Percentiles rank a stretch among this genome's conserved stretches.
Evolutionary conservation across 495 filamentous ascomycete genomes (phyloP).

Genomic region (Penicillium paxilli): DNA sequence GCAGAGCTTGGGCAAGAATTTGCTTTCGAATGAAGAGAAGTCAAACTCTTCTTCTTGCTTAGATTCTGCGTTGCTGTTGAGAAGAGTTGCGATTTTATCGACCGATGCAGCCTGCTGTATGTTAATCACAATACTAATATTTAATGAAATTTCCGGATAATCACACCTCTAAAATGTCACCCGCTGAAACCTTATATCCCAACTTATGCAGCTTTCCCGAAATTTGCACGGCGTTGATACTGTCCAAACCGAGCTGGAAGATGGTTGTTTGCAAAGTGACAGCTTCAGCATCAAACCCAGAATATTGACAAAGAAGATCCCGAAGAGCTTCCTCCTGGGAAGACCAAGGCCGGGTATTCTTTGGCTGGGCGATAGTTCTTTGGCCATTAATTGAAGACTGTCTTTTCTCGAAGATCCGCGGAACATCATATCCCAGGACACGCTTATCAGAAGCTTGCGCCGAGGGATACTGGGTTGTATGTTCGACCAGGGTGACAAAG

Average conservation of each 20-base stretch:
- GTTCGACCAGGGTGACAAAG: constrained; percentile 48
- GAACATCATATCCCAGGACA: background rate
- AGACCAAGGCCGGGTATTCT: constrained; percentile 43
- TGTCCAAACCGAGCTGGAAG: constrained; percentile 45
- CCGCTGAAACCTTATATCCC: constrained; percentile 57
- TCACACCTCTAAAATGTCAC: constrained; percentile 65
- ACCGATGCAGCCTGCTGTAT: constrained; percentile 41
- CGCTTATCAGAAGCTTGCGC: constrained; percentile 31
- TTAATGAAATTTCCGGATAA: constrained; percentile 43
- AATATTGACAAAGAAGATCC: constrained; percentile 56
- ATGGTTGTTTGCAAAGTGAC: constrained; percentile 56
- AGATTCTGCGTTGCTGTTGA: constrained; percentile 12
- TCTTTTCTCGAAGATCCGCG: constrained; percentile 14
- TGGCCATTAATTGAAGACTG: background rate
- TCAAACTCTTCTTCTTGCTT: constrained; percentile 18
- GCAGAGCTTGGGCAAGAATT: constrained; percentile 55
- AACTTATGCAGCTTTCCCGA: constrained; percentile 60
- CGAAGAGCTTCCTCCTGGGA: constrained; percentile 59
- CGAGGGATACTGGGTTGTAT: constrained; percentile 35
- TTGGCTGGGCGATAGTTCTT: background rate
- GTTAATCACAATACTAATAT: constrained; percentile 62
- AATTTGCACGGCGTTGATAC: constrained; percentile 55
- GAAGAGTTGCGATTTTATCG: constrained; percentile 26
- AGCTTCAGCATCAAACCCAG: constrained; percentile 38
- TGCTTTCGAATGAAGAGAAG: constrained; percentile 44